Evolutionary conservation across 2,329 filamentous ascomycete species (phyloP).

Genomic region (Cercospora zeina): DNA sequence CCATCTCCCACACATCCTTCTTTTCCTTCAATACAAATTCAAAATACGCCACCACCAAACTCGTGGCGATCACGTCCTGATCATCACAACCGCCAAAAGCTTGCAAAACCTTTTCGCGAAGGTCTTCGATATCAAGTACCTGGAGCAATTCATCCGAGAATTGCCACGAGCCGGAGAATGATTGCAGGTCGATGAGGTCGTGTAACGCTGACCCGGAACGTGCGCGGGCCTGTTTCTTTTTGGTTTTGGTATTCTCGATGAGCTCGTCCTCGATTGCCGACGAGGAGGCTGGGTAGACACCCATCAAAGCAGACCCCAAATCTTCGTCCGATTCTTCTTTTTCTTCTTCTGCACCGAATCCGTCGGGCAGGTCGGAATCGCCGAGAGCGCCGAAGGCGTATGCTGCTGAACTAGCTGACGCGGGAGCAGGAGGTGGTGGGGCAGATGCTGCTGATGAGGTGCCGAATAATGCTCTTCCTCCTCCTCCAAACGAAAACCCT

Average conservation of each 20-base stretch:
- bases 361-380: background rate
- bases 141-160: slow-evolving; percentile 32
- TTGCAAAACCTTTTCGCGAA: background rate
- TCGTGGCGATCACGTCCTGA: slow-evolving; percentile 40
- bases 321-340: slow-evolving; percentile 23
- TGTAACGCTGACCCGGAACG: slow-evolving; percentile 38
- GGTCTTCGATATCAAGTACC: slow-evolving; percentile 28
- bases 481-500: background rate
- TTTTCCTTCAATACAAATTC: slow-evolving; percentile 48
- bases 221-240: background rate
- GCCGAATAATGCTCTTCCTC: background rate
- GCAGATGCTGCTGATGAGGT: background rate
- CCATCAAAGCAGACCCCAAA: slow-evolving; percentile 30
- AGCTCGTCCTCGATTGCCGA: no score
- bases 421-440: background rate
- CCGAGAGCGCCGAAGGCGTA: background rate
- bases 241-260: no score
- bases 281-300: slow-evolving; percentile 14
- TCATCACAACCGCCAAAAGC: slow-evolving; percentile 20
- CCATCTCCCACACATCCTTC: slow-evolving; percentile 63
- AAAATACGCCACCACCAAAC: slow-evolving; percentile 53
- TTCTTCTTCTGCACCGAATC: slow-evolving; percentile 3
- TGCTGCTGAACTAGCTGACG: background rate
- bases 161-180: slow-evolving; percentile 57
- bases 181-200: slow-evolving; percentile 56